Percentiles rank a stretch among this genome's conserved stretches.
phyloP scores from a whole-genome alignment of 2,329 filamentous ascomycete species.

The Rhynchosporium agropyri region DNA sequence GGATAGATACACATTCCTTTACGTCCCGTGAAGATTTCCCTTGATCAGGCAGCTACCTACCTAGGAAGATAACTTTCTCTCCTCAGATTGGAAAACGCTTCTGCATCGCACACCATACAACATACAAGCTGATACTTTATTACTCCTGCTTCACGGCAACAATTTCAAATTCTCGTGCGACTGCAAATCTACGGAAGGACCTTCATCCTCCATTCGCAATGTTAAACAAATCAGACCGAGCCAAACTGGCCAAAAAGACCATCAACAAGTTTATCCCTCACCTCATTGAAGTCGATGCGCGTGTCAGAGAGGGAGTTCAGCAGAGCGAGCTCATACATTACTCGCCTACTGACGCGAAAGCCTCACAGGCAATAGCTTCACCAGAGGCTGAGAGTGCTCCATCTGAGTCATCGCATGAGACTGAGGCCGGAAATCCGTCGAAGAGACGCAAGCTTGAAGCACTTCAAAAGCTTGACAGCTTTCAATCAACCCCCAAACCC shows the following conservation, averaged over 20 bases:
- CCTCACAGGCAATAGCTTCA: neutral
- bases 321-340: slow-evolving; percentile 31
- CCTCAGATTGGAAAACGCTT: no score
- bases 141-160: no score
- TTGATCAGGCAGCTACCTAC: no score
- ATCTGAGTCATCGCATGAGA: neutral
- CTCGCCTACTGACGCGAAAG: slow-evolving; percentile 7
- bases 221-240: slow-evolving; percentile 28
- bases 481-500: neutral
- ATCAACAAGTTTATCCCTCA: slow-evolving; percentile 33
- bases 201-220: neutral
- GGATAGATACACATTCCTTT: no score
- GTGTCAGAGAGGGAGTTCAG: slow-evolving; percentile 24
- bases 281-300: slow-evolving; percentile 27
- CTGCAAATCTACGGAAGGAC: no score
- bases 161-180: no score
- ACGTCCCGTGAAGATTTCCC: no score
- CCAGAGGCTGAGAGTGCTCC: neutral
- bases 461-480: neutral
- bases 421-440: neutral
- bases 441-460: neutral
- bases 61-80: no score
- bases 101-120: no score
- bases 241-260: slow-evolving; percentile 35
- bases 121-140: no score